Base-by-base conservation (phyloP, 2,329 filamentous ascomycete genomes). In the Lasiodiplodia theobromae region DNA sequence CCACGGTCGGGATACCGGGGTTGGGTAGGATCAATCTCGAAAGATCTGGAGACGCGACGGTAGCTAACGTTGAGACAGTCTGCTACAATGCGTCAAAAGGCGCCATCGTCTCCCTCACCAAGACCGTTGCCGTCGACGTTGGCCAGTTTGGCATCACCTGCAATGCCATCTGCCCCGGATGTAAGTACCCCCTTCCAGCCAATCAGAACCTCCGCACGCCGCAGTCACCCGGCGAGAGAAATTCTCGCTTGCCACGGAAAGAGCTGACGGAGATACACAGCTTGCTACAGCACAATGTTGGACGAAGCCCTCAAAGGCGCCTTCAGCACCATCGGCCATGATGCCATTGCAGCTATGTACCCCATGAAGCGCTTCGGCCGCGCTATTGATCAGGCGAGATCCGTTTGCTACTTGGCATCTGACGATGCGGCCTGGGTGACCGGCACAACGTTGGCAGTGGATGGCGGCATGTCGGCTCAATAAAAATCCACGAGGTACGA, bases 81-180 rank as follows among this genome's bases (percentile, higher is more conserved):
- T 75, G 76, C 21, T 86, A 86, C 71, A 82, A 80, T 63, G 80
- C 82, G 1, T 81, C 78, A 44, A 86, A 86, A 70, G 82, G 81
- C 5, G 84, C 82, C 0, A 82, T 84, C 5, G 75, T 81, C 8
- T 76, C 80, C 37, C 75, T 86, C 53, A 85, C 83, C 2, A 82
- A 81, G 65, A 77, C 80, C 52, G 75, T 83, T 10, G 81, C 82
- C 1, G 69, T 82, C 16, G 81, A 83, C 57, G 82, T 81, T 66
- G 81, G 79, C 1, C 74, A 74, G 49, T 72, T 82, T 34, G 73
- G 76, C 11, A 81, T 84, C 44, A 78, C 82, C 66, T 77, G 75
- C 68, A 84, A 84, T 70, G 75, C 78, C 1, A 71, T 83, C 16
- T 82, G 79, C 70, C 82, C 82, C 5, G 81, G 82, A 1, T 84